These are phyloP conservation scores for Chlorella sorokiniana DNA, from an alignment of 139 green algal genomes.

Conservation along the genomic window DNA sequence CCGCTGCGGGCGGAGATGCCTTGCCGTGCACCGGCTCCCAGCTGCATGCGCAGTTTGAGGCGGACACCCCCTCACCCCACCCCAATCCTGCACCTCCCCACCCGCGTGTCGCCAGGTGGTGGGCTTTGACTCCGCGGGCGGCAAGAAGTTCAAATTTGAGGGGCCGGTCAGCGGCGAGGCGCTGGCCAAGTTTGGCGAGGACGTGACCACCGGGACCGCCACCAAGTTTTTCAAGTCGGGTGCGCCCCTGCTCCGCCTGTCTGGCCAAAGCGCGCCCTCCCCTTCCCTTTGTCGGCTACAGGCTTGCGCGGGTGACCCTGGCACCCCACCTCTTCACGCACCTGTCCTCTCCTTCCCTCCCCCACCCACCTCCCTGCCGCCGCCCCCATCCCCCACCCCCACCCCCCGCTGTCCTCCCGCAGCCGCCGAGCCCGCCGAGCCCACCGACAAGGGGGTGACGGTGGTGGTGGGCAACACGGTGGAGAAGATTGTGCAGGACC, in stretches of 20 bases:
- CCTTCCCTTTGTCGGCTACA: no score
- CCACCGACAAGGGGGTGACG: constrained; percentile 41
- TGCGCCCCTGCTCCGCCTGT: neutral
- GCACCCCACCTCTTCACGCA: neutral
- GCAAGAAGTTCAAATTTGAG: constrained; percentile 72
- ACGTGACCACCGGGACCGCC: constrained; percentile 52
- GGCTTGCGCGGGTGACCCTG: neutral
- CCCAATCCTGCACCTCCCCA: neutral
- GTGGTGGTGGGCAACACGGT: constrained; percentile 46
- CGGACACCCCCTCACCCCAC: neutral
- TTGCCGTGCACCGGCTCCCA: no score
- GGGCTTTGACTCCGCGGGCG: constrained; percentile 73
- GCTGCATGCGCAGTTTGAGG: no score
- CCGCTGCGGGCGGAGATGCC: no score
- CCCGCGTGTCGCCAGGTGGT: constrained; percentile 48
- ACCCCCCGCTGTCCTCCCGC: neutral
- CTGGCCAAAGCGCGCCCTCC: no score
- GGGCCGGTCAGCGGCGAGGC: constrained; percentile 50
- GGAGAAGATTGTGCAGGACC: constrained; percentile 43
- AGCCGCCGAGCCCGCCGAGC: constrained; percentile 32
- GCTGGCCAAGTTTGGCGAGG: constrained; percentile 59
- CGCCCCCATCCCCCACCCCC: neutral
- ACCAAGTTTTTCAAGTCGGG: constrained; percentile 39
- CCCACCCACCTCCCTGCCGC: neutral
- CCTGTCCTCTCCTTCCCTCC: neutral